phyloP scores from a whole-genome alignment of 2,329 filamentous ascomycete species.

The Ceratocystis colombiana region DNA sequence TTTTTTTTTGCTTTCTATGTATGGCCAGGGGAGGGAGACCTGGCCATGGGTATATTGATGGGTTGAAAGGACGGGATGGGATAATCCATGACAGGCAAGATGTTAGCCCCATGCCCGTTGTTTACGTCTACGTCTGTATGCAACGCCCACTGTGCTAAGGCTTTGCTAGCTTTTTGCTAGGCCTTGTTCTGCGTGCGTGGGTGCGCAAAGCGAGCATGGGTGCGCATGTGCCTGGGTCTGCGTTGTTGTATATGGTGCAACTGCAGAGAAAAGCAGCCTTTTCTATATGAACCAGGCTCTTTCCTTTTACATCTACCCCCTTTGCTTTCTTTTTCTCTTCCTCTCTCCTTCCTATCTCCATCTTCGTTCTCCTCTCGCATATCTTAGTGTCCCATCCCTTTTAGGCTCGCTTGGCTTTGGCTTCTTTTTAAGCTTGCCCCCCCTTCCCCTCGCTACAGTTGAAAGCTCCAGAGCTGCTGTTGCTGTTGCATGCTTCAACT shows the following conservation, averaged over 20 bases:
- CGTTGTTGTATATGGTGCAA: not conserved
- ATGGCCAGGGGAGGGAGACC: not conserved
- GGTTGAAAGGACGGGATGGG: conserved; percentile 3
- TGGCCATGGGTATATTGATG: not conserved
- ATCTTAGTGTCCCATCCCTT: conserved; percentile 18
- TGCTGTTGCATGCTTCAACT: not conserved
- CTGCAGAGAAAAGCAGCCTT: not conserved
- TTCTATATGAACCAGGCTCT: conserved; percentile 11
- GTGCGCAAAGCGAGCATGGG: not conserved
- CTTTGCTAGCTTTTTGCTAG: not conserved
- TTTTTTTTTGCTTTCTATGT: not conserved
- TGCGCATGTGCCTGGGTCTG: not conserved
- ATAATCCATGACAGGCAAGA: conserved; percentile 2
- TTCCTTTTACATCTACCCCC: conserved; percentile 21
- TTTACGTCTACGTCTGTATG: too few relatives aligned
- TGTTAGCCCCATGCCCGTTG: not conserved
- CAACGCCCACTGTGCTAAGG: too few relatives aligned
- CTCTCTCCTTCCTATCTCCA: conserved; percentile 14
- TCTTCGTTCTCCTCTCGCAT: not conserved
- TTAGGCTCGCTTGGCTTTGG: conserved; percentile 20
- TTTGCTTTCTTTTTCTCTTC: conserved; percentile 17
- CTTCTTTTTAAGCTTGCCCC: conserved; percentile 25
- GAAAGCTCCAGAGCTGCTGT: not conserved
- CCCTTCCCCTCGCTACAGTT: conserved; percentile 14
- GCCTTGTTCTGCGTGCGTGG: not conserved